phyloP scores from a whole-genome alignment of 331 rosid genomes.

The Telfairia occidentalis region DNA sequence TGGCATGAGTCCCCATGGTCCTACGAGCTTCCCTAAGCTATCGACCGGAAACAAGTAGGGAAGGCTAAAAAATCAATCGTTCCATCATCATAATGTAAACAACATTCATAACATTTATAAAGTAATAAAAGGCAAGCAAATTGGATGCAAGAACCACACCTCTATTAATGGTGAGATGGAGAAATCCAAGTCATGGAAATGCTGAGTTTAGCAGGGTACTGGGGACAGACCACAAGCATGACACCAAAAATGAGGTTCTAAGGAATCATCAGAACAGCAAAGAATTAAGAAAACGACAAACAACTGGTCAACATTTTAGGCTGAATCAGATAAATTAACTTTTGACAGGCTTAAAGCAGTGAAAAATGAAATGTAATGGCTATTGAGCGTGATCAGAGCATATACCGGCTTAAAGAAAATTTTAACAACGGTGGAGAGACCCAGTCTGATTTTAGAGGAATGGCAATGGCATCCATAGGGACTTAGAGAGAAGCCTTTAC shows the following conservation, averaged over 20 bases:
- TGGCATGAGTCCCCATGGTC: no score
- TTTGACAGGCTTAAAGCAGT: not conserved
- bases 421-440: conserved; percentile 63
- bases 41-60: no score
- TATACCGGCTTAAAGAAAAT: conserved; percentile 35
- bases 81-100: no score
- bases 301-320: not conserved
- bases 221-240: not conserved
- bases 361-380: not conserved
- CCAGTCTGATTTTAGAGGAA: conserved; percentile 45
- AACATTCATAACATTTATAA: not conserved
- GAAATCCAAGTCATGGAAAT: not conserved
- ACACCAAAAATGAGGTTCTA: not conserved
- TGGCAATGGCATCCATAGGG: conserved; percentile 35
- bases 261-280: not conserved
- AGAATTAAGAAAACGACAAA: not conserved
- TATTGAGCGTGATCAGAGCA: not conserved
- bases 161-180: not conserved
- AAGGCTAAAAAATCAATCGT: no score
- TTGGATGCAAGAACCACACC: not conserved
- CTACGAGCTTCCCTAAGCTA: no score
- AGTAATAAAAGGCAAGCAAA: not conserved
- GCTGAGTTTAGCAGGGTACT: not conserved
- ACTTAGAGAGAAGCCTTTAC: conserved; percentile 32
- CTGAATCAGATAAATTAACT: not conserved